A percentile compares a stretch with the other conserved stretches of the same genome.
Evolutionary conservation across 73 alveolate genomes (phyloP).

Genomic region (Paramecium octaurelia): DNA sequence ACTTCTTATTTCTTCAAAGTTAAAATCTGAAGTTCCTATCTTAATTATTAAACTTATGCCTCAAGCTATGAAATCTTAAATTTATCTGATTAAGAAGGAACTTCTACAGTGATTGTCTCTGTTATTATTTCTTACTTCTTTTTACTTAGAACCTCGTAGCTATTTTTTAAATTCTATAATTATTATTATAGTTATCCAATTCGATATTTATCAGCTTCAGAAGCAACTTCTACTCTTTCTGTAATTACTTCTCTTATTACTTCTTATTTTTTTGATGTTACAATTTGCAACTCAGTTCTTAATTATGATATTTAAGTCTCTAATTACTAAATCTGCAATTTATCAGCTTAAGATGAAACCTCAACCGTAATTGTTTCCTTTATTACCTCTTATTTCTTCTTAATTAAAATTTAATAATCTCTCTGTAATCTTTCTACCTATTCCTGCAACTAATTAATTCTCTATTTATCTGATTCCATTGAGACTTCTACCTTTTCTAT

Average conservation of each 20-base stretch:
- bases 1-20: constrained; percentile 15
- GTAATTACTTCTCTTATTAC: constrained; percentile 16
- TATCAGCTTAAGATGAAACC: neutral
- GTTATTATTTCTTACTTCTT: constrained; percentile 10
- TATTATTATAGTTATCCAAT: neutral
- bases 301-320: neutral
- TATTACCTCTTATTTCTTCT: constrained; percentile 21
- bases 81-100: neutral
- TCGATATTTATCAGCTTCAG: neutral
- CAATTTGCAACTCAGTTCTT: neutral
- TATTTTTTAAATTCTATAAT: neutral
- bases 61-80: neutral
- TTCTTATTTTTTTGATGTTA: neutral
- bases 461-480: neutral
- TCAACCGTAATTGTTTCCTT: neutral
- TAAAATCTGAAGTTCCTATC: neutral
- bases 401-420: neutral
- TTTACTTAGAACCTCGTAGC: neutral
- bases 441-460: neutral
- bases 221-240: neutral
- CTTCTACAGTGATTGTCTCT: neutral
- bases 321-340: neutral
- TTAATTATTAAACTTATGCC: neutral
- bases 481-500: neutral
- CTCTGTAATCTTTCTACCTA: neutral